phyloP scores from a whole-genome alignment of 2,329 filamentous ascomycete species.

The Keithomyces neogunnii region DNA sequence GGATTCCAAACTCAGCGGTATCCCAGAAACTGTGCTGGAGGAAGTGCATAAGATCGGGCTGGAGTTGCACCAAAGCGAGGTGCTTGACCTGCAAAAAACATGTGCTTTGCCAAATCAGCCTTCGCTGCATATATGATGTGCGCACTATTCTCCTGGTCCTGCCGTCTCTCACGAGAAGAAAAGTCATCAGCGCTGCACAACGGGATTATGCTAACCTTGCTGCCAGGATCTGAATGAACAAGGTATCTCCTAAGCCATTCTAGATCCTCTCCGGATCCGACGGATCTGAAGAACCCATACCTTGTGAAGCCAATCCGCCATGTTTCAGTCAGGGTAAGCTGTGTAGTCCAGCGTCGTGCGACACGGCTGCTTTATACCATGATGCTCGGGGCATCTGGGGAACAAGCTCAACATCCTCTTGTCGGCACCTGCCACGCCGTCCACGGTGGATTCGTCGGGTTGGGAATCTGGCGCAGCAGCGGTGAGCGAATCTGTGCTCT shows the following conservation, averaged over 20 bases:
- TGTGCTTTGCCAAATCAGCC: conserved; percentile 24
- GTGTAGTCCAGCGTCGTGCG: conserved; percentile 23
- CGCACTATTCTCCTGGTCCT: conserved; percentile 27
- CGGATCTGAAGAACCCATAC: conserved; percentile 17
- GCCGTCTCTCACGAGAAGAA: conserved; percentile 28
- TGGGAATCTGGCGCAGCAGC: conserved; percentile 24
- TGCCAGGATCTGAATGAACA: too few species aligned
- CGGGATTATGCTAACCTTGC: conserved; percentile 16
- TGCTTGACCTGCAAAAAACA: conserved; percentile 19
- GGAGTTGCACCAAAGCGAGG: conserved; percentile 30
- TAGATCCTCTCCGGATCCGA: conserved; percentile 16
- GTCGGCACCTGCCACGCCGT: conserved; percentile 25
- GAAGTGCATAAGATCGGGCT: conserved; percentile 28
- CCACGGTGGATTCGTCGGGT: conserved; percentile 19
- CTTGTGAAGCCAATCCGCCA: conserved; percentile 27
- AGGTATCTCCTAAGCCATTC: background rate
- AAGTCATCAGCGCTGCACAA: conserved; percentile 28
- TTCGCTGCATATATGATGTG: conserved; percentile 32
- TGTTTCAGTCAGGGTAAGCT: conserved; percentile 5
- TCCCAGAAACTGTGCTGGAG: conserved; percentile 13
- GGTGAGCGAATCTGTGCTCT: conserved; percentile 22
- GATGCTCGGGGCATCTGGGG: conserved; percentile 17
- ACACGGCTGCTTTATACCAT: conserved; percentile 22
- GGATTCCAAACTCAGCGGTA: background rate
- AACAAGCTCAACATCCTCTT: conserved; percentile 18